A percentile compares a stretch with the other conserved stretches of the same genome.
Conservation (phyloP, 345 rosid species). For the Citrus australasica region DNA sequence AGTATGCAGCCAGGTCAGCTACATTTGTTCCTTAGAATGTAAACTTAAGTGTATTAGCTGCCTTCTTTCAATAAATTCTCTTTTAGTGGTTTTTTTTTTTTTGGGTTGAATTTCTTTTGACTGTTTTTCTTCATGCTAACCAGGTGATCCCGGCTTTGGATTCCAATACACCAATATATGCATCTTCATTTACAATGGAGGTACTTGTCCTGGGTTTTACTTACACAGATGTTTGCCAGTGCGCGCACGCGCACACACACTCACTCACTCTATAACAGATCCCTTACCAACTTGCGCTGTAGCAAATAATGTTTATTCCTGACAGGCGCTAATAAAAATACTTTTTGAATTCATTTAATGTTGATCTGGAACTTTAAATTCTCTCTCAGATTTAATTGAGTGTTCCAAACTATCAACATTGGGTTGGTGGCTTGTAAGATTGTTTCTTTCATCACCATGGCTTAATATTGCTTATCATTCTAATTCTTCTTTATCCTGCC, state of each 20-base stretch:
- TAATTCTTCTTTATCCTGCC: background rate
- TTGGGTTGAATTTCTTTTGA: background rate
- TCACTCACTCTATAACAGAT: background rate
- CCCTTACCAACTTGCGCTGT: background rate
- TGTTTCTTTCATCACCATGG: background rate
- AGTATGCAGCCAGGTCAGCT: background rate
- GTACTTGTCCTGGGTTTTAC: conserved; percentile 30
- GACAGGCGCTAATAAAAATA: background rate
- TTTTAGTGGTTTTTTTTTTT: too few species aligned
- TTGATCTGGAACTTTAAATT: conserved; percentile 6
- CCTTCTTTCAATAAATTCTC: background rate
- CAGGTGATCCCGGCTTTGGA: conserved; percentile 98
- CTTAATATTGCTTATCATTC: background rate
- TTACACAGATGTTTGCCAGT: background rate
- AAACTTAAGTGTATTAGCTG: background rate
- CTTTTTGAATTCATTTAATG: conserved; percentile 2
- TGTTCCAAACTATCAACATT: background rate
- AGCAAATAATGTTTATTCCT: background rate
- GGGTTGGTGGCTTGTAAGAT: conserved; percentile 6
- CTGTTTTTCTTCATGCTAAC: conserved; percentile 18
- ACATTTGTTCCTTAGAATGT: background rate
- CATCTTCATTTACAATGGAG: conserved; percentile 99
- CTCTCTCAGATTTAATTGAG: conserved; percentile 2
- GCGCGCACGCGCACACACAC: background rate
- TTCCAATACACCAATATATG: conserved; percentile 72